Evolutionary conservation across 2,329 filamentous ascomycete species (phyloP).

Genomic region (Tothia fuscella): DNA sequence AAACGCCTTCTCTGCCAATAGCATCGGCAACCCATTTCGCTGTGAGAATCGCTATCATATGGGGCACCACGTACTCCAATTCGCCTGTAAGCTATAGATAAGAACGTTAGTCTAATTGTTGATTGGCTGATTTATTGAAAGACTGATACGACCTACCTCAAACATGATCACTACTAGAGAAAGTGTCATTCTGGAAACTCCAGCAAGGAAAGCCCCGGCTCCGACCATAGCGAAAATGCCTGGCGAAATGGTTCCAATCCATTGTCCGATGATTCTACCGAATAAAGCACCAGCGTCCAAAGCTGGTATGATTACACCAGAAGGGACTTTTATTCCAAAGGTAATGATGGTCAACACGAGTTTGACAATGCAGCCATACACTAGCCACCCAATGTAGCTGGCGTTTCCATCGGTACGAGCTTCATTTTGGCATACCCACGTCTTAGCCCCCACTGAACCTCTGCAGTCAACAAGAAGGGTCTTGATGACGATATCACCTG

Average conservation of each 20-base stretch:
- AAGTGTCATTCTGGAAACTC: slow-evolving; percentile 47
- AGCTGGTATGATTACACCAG: slow-evolving; percentile 48
- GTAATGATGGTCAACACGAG: slow-evolving; percentile 45
- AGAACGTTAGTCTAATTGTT: not conserved
- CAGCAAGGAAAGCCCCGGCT: slow-evolving; percentile 45
- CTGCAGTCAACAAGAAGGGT: slow-evolving; percentile 44
- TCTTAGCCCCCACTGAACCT: slow-evolving; percentile 17
- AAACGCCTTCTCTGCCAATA: slow-evolving; percentile 41
- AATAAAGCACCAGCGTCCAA: slow-evolving; percentile 47
- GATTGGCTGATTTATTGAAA: not conserved
- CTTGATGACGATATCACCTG: slow-evolving; percentile 45
- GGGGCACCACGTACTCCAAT: slow-evolving; percentile 44
- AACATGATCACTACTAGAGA: slow-evolving; percentile 50
- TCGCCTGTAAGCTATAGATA: slow-evolving; percentile 38
- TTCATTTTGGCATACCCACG: slow-evolving; percentile 43
- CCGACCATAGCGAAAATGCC: slow-evolving; percentile 52
- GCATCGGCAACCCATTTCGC: slow-evolving; percentile 48
- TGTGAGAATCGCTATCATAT: slow-evolving; percentile 48
- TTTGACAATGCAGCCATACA: slow-evolving; percentile 43
- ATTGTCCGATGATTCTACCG: slow-evolving; percentile 40
- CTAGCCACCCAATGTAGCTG: slow-evolving; percentile 38
- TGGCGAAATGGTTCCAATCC: slow-evolving; percentile 35
- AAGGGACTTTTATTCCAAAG: slow-evolving; percentile 48
- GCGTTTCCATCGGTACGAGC: slow-evolving; percentile 23
- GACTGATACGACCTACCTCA: slow-evolving; percentile 21